Conservation (phyloP, 805 yeast genomes). For the Metschnikowia drakensbergensis region DNA sequence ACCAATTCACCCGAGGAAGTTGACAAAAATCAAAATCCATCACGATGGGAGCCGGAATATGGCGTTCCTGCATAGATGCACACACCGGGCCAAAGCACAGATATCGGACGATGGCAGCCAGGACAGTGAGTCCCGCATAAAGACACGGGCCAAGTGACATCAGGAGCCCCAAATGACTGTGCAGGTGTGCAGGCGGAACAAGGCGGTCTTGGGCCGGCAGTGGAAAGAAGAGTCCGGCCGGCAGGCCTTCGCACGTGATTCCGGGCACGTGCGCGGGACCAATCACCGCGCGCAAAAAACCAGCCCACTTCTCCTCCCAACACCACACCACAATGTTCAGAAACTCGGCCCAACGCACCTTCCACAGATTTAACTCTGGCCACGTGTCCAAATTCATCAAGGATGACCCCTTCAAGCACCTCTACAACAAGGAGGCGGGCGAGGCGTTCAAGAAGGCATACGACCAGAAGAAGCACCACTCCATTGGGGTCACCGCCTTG, state of each 20-base stretch:
- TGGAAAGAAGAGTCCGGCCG: no score
- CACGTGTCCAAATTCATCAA: slow-evolving; percentile 40
- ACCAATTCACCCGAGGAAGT: no score
- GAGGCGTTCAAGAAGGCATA: slow-evolving; percentile 59
- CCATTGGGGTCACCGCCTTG: slow-evolving; percentile 64
- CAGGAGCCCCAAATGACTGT: no score
- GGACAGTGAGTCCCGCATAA: no score
- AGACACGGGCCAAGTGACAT: no score
- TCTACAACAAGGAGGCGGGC: slow-evolving; percentile 58
- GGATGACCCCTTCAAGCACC: slow-evolving; percentile 38
- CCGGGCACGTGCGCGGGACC: slow-evolving; percentile 5
- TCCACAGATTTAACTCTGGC: slow-evolving; percentile 39
- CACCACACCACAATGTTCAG: slow-evolving; percentile 29
- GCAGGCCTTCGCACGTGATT: neutral
- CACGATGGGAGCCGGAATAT: no score
- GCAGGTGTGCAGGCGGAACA: no score
- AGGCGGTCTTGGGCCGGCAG: no score
- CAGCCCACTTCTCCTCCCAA: slow-evolving; percentile 1
- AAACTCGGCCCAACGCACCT: slow-evolving; percentile 33
- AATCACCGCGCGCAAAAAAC: slow-evolving; percentile 11
- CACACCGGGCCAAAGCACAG: no score
- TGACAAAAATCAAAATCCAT: no score
- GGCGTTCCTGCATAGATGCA: no score
- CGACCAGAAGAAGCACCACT: slow-evolving; percentile 74
- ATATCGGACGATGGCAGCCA: no score